Conservation (phyloP, 1,284 basidiomycete genomes). For the Cerioporus squamosus region DNA sequence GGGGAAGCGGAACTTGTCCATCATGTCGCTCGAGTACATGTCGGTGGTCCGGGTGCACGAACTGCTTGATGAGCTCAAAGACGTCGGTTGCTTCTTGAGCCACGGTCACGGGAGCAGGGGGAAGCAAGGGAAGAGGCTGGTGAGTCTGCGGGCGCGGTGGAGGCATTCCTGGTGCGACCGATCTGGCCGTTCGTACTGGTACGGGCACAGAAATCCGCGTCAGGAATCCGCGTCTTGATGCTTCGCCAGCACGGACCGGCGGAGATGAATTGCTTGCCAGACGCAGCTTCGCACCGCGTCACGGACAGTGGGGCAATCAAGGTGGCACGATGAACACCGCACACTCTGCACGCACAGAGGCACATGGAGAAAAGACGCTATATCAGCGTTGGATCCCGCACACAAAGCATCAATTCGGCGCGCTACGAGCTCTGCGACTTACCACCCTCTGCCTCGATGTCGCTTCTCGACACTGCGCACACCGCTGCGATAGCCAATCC, state of each 20-base stretch:
- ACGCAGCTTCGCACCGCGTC: background rate
- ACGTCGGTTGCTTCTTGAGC: too few species aligned
- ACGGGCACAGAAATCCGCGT: background rate
- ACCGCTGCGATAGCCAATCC: constrained; percentile 11
- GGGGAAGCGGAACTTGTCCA: background rate
- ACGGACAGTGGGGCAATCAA: background rate
- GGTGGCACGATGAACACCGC: background rate
- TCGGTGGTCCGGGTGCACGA: constrained; percentile 17
- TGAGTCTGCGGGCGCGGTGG: background rate
- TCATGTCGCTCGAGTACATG: background rate
- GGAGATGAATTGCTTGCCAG: background rate
- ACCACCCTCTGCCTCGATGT: constrained; percentile 3
- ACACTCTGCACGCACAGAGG: background rate
- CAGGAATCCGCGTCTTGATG: background rate
- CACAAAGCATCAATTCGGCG: too few species aligned
- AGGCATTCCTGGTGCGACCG: background rate
- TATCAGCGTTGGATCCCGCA: too few species aligned
- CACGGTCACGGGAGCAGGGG: too few species aligned
- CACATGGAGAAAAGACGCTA: too few species aligned
- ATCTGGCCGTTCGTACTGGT: background rate
- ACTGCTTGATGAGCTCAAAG: background rate
- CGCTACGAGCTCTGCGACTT: background rate
- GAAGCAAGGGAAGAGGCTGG: background rate
- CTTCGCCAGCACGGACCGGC: background rate
- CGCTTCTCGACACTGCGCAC: constrained; percentile 1